Percentiles rank a stretch among this genome's conserved stretches.
Conservation (phyloP, 2,329 filamentous ascomycete genomes). For the Cladophialophora carrionii region DNA sequence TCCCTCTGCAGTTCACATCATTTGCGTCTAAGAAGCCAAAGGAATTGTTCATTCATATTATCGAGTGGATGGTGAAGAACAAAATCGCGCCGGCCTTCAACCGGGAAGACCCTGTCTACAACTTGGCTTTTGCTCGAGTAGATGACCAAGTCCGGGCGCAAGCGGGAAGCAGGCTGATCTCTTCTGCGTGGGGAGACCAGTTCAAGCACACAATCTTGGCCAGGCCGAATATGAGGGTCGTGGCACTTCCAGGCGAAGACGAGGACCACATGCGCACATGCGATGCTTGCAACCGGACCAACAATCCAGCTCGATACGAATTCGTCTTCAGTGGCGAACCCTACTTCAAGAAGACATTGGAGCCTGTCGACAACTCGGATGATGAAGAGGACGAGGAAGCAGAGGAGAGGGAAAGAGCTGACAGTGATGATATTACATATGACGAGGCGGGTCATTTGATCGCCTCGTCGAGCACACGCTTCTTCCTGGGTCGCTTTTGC, state of each 20-base stretch:
- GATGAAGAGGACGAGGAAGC: slow-evolving; percentile 48
- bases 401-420: slow-evolving; percentile 47
- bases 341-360: slow-evolving; percentile 68
- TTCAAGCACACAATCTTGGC: slow-evolving; percentile 69
- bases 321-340: slow-evolving; percentile 67
- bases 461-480: slow-evolving; percentile 51
- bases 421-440: slow-evolving; percentile 37
- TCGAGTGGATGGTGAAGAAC: slow-evolving; percentile 82
- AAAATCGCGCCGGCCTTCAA: slow-evolving; percentile 73
- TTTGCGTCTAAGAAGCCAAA: slow-evolving; percentile 68
- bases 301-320: slow-evolving; percentile 68
- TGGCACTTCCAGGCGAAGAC: slow-evolving; percentile 23
- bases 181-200: slow-evolving; percentile 68
- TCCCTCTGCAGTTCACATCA: slow-evolving; percentile 71
- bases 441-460: slow-evolving; percentile 56
- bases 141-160: slow-evolving; percentile 71
- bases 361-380: slow-evolving; percentile 59
- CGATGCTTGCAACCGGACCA: slow-evolving; percentile 70
- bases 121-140: slow-evolving; percentile 70
- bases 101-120: slow-evolving; percentile 65
- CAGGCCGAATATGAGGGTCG: slow-evolving; percentile 63
- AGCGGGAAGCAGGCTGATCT: slow-evolving; percentile 71
- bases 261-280: slow-evolving; percentile 51
- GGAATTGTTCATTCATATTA: slow-evolving; percentile 71
- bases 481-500: slow-evolving; percentile 62